These are phyloP conservation scores for Cephaloascus albidus DNA, from an alignment of 805 yeast species.

Conservation along the genomic window DNA sequence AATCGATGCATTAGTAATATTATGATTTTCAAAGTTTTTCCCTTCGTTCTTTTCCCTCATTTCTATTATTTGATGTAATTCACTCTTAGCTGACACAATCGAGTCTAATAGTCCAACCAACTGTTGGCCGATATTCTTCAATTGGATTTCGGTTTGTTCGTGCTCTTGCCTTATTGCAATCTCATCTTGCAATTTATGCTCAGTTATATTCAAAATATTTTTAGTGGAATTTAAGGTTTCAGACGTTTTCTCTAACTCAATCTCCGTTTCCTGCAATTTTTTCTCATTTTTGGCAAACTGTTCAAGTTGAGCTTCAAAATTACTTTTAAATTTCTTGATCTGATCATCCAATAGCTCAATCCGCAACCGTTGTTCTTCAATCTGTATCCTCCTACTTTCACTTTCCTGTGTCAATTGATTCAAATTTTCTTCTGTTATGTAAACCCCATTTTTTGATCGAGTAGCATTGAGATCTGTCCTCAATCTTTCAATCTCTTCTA, in stretches of 20 bases:
- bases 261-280: slow-evolving; percentile 1
- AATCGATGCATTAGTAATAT: slow-evolving; percentile 2
- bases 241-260: not conserved
- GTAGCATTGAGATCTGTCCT: slow-evolving; percentile 56
- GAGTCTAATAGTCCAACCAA: slow-evolving; percentile 4
- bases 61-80: slow-evolving; percentile 9
- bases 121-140: slow-evolving; percentile 6
- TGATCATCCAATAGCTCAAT: slow-evolving; percentile 40
- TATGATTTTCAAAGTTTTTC: slow-evolving; percentile 8
- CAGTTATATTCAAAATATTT: slow-evolving; percentile 2
- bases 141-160: slow-evolving; percentile 9
- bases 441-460: slow-evolving; percentile 58
- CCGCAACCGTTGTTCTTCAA: slow-evolving; percentile 40
- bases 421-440: slow-evolving; percentile 45
- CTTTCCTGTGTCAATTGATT: slow-evolving; percentile 25
- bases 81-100: slow-evolving; percentile 3
- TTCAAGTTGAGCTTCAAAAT: slow-evolving; percentile 21
- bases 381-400: slow-evolving; percentile 39
- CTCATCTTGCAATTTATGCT: slow-evolving; percentile 8
- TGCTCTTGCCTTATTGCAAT: slow-evolving; percentile 7
- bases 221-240: not conserved
- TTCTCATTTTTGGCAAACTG: slow-evolving; percentile 4
- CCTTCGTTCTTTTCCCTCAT: slow-evolving; percentile 6
- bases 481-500: slow-evolving; percentile 44
- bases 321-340: slow-evolving; percentile 26